These are phyloP conservation scores for Aeschynomene evenia DNA, from an alignment of 306 rosid genomes.

Conservation along the genomic window DNA sequence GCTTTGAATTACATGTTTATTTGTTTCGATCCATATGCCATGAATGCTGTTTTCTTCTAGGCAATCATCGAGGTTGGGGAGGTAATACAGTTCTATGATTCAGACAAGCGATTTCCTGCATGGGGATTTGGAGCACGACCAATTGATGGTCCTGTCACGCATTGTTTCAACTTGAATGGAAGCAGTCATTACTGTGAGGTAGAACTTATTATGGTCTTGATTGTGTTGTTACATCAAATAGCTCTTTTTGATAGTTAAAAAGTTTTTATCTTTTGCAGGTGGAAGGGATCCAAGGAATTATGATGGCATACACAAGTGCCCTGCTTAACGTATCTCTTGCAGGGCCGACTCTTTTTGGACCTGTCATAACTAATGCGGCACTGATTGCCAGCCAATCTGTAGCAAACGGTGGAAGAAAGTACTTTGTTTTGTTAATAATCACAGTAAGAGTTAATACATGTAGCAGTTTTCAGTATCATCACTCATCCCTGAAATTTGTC, in stretches of 20 bases:
- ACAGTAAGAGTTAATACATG: conserved; percentile 51
- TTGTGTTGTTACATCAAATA: conserved; percentile 27
- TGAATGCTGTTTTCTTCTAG: conserved; percentile 43
- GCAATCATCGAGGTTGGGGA: conserved; percentile 81
- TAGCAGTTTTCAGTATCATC: background rate
- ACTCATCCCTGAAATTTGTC: background rate
- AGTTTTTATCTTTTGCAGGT: conserved; percentile 53
- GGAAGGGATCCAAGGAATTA: conserved; percentile 85
- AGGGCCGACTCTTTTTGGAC: conserved; percentile 88
- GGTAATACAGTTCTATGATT: conserved; percentile 77
- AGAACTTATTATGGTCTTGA: conserved; percentile 28
- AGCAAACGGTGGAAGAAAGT: conserved; percentile 62
- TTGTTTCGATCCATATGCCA: conserved; percentile 20
- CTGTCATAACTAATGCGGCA: conserved; percentile 65
- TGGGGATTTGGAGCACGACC: conserved; percentile 95
- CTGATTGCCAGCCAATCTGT: conserved; percentile 71
- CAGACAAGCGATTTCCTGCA: conserved; percentile 75
- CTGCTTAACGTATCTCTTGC: conserved; percentile 83
- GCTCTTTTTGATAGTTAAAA: conserved; percentile 14
- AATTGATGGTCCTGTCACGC: conserved; percentile 82
- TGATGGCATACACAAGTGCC: conserved; percentile 82
- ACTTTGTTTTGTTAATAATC: conserved; percentile 73
- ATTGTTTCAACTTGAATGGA: conserved; percentile 87
- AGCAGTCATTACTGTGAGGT: conserved; percentile 80
- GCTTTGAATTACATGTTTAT: conserved; percentile 3